Percentiles rank a stretch among this genome's conserved stretches.
phyloP scores from a whole-genome alignment of 2,329 filamentous ascomycete genomes.

The Bipolaris sorokiniana region DNA sequence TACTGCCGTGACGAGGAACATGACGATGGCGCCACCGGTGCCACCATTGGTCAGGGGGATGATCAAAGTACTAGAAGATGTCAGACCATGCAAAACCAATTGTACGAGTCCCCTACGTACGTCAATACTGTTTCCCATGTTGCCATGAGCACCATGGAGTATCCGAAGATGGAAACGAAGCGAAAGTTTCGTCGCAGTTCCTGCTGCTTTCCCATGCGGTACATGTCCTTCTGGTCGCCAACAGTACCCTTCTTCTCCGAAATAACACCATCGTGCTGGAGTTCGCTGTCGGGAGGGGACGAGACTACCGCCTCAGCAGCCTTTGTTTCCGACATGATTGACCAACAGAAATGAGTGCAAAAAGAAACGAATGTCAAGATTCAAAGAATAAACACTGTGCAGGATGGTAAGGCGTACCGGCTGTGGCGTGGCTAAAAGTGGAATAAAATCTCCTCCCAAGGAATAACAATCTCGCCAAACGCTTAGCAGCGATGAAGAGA shows the following conservation, averaged over 20 bases:
- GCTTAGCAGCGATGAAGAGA: too few species aligned
- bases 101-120: conserved; percentile 7
- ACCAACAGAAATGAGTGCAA: neutral
- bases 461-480: too few species aligned
- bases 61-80: conserved; percentile 18
- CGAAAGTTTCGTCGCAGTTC: conserved; percentile 36
- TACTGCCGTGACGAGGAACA: conserved; percentile 31
- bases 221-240: conserved; percentile 33
- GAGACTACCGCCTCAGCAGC: neutral
- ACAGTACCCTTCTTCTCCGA: neutral
- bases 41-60: conserved; percentile 37
- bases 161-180: conserved; percentile 37
- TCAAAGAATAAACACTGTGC: neutral
- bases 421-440: neutral
- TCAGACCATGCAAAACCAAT: neutral
- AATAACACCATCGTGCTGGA: neutral
- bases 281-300: neutral
- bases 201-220: conserved; percentile 38
- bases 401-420: neutral
- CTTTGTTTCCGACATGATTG: conserved; percentile 1
- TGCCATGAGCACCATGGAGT: conserved; percentile 36
- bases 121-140: conserved; percentile 35
- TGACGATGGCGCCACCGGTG: conserved; percentile 32
- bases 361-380: neutral
- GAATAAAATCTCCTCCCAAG: neutral